Evolutionary conservation across 352 stramenopile genomes (phyloP).

Genomic region (Chrysophaeum taylorii): DNA sequence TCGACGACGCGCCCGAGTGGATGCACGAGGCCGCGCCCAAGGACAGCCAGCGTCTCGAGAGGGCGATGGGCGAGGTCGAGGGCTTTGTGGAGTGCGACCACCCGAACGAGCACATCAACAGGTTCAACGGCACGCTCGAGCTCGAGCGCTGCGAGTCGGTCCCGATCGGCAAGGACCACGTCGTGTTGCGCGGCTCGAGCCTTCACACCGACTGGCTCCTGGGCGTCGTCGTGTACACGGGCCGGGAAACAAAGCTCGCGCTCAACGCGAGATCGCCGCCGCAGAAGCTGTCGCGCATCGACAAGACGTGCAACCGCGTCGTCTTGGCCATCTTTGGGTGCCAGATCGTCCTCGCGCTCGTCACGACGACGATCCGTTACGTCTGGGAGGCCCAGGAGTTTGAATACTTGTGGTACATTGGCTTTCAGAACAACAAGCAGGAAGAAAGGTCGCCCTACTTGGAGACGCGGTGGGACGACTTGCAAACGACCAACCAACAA

Average conservation of each 20-base stretch:
- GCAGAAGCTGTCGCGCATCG: conserved; percentile 67
- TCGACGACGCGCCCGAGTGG: background rate
- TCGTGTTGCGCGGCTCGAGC: background rate
- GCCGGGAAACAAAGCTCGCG: conserved; percentile 61
- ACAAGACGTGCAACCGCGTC: conserved; percentile 30
- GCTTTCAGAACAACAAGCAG: conserved; percentile 13
- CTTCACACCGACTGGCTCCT: conserved; percentile 78
- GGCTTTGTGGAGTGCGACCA: conserved; percentile 57
- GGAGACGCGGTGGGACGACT: background rate
- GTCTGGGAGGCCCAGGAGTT: conserved; percentile 34
- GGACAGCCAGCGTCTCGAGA: conserved; percentile 11
- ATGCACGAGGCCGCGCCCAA: conserved; percentile 16
- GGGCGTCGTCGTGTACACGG: conserved; percentile 81
- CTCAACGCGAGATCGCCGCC: conserved; percentile 62
- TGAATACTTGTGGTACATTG: conserved; percentile 46
- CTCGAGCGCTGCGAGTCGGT: conserved; percentile 21
- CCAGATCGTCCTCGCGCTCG: conserved; percentile 38
- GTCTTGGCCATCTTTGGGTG: conserved; percentile 5
- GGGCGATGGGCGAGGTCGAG: conserved; percentile 13
- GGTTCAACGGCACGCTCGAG: conserved; percentile 51
- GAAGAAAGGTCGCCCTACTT: background rate
- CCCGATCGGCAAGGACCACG: background rate
- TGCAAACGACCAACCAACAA: background rate
- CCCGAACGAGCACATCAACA: conserved; percentile 62
- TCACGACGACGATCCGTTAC: conserved; percentile 50